These are phyloP conservation scores for Phylloporus sp. DNA, from an alignment of 768 basidiomycete species.

Conservation along the genomic window DNA sequence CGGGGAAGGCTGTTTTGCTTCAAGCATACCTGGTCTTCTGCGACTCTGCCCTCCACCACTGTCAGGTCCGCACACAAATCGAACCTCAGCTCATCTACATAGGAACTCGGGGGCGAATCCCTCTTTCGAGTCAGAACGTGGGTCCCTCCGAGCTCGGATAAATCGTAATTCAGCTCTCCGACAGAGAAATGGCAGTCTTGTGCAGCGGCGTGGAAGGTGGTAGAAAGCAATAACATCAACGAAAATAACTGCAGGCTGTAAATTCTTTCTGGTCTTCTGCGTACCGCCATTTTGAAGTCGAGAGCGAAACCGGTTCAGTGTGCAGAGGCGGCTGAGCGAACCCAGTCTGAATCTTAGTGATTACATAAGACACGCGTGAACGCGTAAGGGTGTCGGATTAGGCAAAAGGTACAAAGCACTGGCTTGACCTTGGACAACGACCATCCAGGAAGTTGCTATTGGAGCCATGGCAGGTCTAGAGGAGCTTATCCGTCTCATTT, in stretches of 20 bases:
- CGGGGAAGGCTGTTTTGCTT: neutral
- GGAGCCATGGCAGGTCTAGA: slow-evolving; percentile 58
- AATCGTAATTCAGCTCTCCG: slow-evolving; percentile 52
- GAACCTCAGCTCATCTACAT: slow-evolving; percentile 57
- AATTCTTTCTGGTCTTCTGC: slow-evolving; percentile 5
- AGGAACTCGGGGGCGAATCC: slow-evolving; percentile 60
- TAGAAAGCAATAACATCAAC: slow-evolving; percentile 18
- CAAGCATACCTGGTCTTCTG: slow-evolving; percentile 64
- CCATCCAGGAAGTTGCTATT: slow-evolving; percentile 1
- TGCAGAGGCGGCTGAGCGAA: neutral
- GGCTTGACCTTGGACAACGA: slow-evolving; percentile 12
- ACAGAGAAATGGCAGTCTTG: slow-evolving; percentile 47
- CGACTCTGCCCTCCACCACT: slow-evolving; percentile 40
- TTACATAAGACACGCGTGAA: slow-evolving; percentile 34
- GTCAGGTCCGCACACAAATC: slow-evolving; percentile 64
- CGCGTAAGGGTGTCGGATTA: slow-evolving; percentile 21
- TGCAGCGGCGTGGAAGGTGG: slow-evolving; percentile 26
- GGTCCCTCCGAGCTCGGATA: slow-evolving; percentile 51
- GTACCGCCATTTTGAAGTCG: slow-evolving; percentile 20
- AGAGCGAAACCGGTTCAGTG: neutral
- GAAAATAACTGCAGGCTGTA: slow-evolving; percentile 8
- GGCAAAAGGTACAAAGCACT: slow-evolving; percentile 2
- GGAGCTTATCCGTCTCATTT: slow-evolving; percentile 52
- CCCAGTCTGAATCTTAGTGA: slow-evolving; percentile 7
- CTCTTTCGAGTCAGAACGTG: slow-evolving; percentile 49